Percentiles rank a stretch among this genome's conserved stretches.
Conservation (phyloP, 2,329 filamentous ascomycete species). For the Verticillium dahliae region DNA sequence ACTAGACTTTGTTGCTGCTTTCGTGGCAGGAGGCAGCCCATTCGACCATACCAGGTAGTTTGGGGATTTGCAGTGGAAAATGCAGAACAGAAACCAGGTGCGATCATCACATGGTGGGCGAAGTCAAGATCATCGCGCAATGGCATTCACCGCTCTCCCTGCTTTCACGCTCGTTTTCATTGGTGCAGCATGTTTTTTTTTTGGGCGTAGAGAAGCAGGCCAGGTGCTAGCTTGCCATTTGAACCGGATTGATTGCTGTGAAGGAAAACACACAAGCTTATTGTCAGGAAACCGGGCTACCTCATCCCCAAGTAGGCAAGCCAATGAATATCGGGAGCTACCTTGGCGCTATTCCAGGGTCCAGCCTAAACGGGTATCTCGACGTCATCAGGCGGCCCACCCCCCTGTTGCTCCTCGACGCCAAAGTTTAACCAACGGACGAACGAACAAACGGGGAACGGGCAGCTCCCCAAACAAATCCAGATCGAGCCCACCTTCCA, state of each 20-base stretch:
- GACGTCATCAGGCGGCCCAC: neutral
- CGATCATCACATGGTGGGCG: neutral
- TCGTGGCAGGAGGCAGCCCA: neutral
- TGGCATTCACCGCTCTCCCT: neutral
- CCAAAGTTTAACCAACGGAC: neutral
- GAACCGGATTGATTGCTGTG: neutral
- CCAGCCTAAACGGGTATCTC: neutral
- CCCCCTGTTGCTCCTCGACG: neutral
- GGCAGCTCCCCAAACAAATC: neutral
- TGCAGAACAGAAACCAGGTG: neutral
- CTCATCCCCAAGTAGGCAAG: neutral
- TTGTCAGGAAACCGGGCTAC: neutral
- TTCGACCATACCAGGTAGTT: neutral
- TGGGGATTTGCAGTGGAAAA: no score
- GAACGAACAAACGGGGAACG: neutral
- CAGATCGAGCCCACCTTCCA: neutral
- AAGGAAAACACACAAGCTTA: neutral
- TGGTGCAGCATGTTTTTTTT: neutral
- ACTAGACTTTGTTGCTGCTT: neutral
- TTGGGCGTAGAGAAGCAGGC: neutral
- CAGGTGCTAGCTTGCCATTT: neutral
- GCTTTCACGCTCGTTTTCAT: neutral
- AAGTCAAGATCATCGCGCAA: neutral
- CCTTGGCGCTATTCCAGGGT: neutral
- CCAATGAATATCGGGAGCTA: neutral